A percentile compares a stretch with the other conserved stretches of the same genome.
Conservation (phyloP, 1,284 basidiomycete species). For the Leccinum griseonigrum region DNA sequence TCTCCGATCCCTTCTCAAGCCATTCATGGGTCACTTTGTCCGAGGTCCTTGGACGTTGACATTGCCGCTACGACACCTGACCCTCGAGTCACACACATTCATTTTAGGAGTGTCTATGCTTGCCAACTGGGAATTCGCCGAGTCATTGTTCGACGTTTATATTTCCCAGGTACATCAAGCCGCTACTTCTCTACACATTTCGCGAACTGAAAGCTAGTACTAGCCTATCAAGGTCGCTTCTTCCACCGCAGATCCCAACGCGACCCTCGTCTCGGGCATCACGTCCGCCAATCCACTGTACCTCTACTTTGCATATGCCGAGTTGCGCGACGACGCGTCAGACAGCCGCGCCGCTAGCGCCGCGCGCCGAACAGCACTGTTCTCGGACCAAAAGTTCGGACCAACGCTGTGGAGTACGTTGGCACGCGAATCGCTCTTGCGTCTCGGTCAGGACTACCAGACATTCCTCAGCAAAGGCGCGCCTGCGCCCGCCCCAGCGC, state of each 20-base stretch:
- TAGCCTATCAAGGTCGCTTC: conserved; percentile 45
- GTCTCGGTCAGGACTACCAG: conserved; percentile 66
- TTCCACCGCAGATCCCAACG: conserved; percentile 46
- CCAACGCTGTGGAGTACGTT: conserved; percentile 65
- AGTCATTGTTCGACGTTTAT: conserved; percentile 53
- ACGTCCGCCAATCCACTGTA: conserved; percentile 48
- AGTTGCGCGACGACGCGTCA: conserved; percentile 46
- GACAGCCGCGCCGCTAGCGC: conserved; percentile 40
- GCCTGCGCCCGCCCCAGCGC: conserved; percentile 26
- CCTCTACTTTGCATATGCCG: conserved; percentile 57
- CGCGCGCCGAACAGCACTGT: conserved; percentile 53
- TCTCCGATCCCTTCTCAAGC: conserved; percentile 47
- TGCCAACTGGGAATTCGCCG: conserved; percentile 59
- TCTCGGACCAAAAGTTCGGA: conserved; percentile 66
- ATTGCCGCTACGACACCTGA: conserved; percentile 45
- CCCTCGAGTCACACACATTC: conserved; percentile 48
- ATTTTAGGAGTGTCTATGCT: conserved; percentile 49
- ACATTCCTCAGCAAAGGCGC: conserved; percentile 50
- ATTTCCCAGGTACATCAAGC: conserved; percentile 42
- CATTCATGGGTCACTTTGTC: conserved; percentile 62
- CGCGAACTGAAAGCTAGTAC: background rate
- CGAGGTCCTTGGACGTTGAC: conserved; percentile 53
- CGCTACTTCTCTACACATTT: background rate
- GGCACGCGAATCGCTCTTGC: conserved; percentile 54
- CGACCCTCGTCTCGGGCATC: conserved; percentile 59